Evolutionary conservation across 495 filamentous ascomycete genomes (phyloP), one percentile per base, ranked within the genome.

Genomic region (Lophiostoma macrostomum): DNA sequence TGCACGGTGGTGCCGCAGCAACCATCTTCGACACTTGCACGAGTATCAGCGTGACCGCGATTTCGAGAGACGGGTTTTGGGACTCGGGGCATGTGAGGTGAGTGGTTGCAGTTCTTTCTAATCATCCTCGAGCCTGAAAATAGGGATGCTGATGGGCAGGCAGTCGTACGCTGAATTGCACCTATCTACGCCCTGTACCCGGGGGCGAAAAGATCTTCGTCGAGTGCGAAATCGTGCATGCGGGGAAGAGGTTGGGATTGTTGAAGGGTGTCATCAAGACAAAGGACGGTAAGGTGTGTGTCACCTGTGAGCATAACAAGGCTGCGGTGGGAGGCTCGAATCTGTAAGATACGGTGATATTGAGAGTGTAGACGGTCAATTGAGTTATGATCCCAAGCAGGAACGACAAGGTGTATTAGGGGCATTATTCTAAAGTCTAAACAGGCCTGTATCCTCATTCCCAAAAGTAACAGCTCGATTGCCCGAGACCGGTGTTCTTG

Each of bases 301-400:
- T 58, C 60, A 61, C 61, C 2, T 70, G 69, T 55, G 69, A 71
- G 54, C 69, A 72, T 64, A 51, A 61, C 32, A 72, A 72, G 52
- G 68, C 58, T 10, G 48, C 50, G 42, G 57, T 70, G 3, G 51
- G 43, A 8, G 53, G 53, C 29, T 29, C 58, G 4, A 48, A 42
- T 13, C 10, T 58, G 30, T 64, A 38, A 30, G n/a, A n/a, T n/a
- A n/a, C n/a, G n/a, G n/a, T n/a, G n/a, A n/a, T n/a, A n/a, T n/a
- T n/a, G n/a, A n/a, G n/a, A n/a, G n/a, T n/a, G n/a, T n/a, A n/a
- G n/a, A n/a, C n/a, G n/a, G n/a, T n/a, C n/a, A n/a, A n/a, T n/a
- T n/a, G n/a, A n/a, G n/a, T n/a, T n/a, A n/a, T n/a, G n/a, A n/a
- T n/a, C n/a, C n/a, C n/a, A n/a, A n/a, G n/a, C n/a, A n/a, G n/a